Base-by-base conservation (phyloP, 768 basidiomycete genomes). In the Mrakia gelida region DNA sequence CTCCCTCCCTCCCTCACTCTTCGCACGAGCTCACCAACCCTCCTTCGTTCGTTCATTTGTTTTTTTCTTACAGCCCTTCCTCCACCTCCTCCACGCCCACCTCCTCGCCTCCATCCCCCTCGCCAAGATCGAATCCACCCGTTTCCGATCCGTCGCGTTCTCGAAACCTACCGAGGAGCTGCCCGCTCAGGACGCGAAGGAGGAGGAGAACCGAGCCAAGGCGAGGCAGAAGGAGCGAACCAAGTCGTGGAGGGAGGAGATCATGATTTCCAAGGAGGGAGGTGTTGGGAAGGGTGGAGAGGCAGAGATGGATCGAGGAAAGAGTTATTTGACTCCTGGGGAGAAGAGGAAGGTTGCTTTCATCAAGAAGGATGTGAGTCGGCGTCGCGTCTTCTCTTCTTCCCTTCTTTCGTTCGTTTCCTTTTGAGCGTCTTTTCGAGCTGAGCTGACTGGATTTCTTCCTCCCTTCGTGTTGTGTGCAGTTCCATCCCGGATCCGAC, bases 331-430 rank as follows among this genome's bases (percentile, higher is more conserved):
- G 72, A 92, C 89, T 10, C 88, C 93, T 0, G 88, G 88, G 72
- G 92, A 97, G 85, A 98, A 96, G 87, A 93, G 95, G 85, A 92
- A 91, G 80, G 89, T 98, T 74, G 93, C 94, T 0, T 97, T 95
- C 84, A 97, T 98, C 83, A 92, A 94, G 82, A 90, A 91, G 75
- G 93, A 85, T 43, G 84, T 85, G 77, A 82, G 84, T 83, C 6
- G 21, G 8, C 62, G 38, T 28, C 28, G 32, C 18, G 6, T 41
- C 61, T 70, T 30, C 68, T 41, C 32, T 56, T 15, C 45, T 26
- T 15, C 15, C 23, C 26, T 23, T 30, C 38, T 38, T 21, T 73
- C 61, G 15, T 10, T 18, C n/a, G n/a, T 30, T 63, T 28, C n/a
- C 13, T 43, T 49, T 59, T 75, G 34, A 59, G 2, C 45, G 45